Conservation (phyloP, 495 filamentous ascomycete species). For the Daldinia vernicosa region DNA sequence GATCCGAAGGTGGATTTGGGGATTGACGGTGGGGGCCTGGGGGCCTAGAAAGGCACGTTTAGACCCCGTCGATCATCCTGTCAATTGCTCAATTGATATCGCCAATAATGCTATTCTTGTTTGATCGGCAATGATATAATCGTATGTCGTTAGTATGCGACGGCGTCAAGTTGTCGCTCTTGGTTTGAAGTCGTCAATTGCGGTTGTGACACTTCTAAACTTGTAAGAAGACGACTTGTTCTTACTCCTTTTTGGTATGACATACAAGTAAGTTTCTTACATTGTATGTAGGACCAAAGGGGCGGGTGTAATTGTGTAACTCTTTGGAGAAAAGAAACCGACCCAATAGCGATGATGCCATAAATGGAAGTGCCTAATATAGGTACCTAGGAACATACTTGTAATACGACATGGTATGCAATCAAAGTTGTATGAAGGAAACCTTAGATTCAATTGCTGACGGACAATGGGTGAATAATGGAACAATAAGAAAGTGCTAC, state of each 20-base stretch:
- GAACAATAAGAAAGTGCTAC: conserved; percentile 17
- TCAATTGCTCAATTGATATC: conserved; percentile 14
- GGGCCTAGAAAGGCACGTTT: neutral
- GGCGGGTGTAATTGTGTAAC: neutral
- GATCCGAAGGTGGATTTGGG: neutral
- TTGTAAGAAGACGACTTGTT: neutral
- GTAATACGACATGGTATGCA: neutral
- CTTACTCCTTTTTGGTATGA: neutral
- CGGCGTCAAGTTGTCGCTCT: neutral
- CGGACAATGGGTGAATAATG: neutral
- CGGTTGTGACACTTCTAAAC: neutral
- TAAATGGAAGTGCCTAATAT: too few relatives aligned
- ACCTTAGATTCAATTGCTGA: neutral
- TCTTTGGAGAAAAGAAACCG: neutral
- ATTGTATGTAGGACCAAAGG: neutral
- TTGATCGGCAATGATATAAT: conserved; percentile 33
- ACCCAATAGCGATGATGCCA: neutral
- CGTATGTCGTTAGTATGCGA: conserved; percentile 5
- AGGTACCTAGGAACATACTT: neutral
- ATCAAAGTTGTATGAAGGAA: neutral
- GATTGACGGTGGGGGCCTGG: neutral
- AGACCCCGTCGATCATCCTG: conserved; percentile 9
- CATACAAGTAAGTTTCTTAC: neutral
- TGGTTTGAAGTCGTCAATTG: neutral
- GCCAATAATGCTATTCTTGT: conserved; percentile 14